These are phyloP conservation scores for Orobanche coerulescens DNA, from an alignment of 257 asterid genomes.

Conservation along the genomic window DNA sequence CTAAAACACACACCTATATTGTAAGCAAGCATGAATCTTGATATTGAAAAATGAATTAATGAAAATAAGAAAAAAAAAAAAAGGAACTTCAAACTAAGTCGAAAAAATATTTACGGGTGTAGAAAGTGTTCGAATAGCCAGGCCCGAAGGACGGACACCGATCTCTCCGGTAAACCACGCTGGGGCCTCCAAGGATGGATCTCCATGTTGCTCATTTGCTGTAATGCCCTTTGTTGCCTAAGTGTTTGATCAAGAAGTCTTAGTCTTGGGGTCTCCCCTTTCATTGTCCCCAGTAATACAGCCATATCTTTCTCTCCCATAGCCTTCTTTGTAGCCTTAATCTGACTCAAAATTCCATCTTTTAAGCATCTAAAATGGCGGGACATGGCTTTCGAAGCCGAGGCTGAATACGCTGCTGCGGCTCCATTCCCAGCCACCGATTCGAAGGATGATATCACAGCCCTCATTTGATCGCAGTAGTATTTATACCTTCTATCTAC, in stretches of 20 bases:
- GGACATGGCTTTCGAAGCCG: slow-evolving; percentile 81
- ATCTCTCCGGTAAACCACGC: slow-evolving; percentile 74
- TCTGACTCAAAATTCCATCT: slow-evolving; percentile 56
- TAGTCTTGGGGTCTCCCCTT: slow-evolving; percentile 79
- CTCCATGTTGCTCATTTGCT: slow-evolving; percentile 77
- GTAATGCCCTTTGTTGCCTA: slow-evolving; percentile 70
- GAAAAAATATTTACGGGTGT: slow-evolving; percentile 53
- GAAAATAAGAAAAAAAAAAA: neutral
- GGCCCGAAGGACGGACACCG: slow-evolving; percentile 68
- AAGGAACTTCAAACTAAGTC: neutral
- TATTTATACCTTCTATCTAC: slow-evolving; percentile 88
- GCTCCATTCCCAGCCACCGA: slow-evolving; percentile 73
- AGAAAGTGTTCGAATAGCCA: slow-evolving; percentile 98
- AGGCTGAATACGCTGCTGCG: slow-evolving; percentile 52
- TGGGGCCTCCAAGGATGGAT: slow-evolving; percentile 91
- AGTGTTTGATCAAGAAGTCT: slow-evolving; percentile 66
- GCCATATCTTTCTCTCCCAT: slow-evolving; percentile 63
- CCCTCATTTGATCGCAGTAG: slow-evolving; percentile 80
- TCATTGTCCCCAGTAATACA: slow-evolving; percentile 32
- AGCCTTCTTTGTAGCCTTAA: slow-evolving; percentile 55
- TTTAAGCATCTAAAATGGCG: slow-evolving; percentile 68
- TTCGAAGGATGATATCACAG: slow-evolving; percentile 63
- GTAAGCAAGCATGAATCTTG: too few species aligned
- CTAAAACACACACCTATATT: too few species aligned
- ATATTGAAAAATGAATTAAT: too few species aligned